A percentile compares a stretch with the other conserved stretches of the same genome.
These are phyloP conservation scores for Leccinum olivaceopallidum DNA, from an alignment of 768 basidiomycete species.

Conservation along the genomic window DNA sequence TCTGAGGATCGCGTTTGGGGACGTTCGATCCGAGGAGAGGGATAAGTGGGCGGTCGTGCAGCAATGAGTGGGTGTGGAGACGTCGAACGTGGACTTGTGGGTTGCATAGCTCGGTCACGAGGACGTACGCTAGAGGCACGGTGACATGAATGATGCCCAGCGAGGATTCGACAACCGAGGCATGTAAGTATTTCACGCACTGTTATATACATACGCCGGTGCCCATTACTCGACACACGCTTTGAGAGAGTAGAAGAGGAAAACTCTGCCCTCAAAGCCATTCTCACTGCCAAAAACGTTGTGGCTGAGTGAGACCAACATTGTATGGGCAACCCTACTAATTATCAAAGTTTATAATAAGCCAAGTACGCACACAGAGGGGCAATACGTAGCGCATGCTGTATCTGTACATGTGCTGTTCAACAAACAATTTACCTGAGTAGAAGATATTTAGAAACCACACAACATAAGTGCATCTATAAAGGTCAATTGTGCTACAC, in stretches of 20 bases:
- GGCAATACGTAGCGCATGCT: too few relatives aligned
- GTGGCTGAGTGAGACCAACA: not conserved
- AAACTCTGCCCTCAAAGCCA: not conserved
- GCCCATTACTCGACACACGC: too few relatives aligned
- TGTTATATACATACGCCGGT: not conserved
- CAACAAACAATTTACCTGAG: too few relatives aligned
- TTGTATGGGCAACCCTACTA: not conserved
- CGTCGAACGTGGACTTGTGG: not conserved
- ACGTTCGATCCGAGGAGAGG: slow-evolving; percentile 41
- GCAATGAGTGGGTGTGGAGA: slow-evolving; percentile 14
- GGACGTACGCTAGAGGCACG: not conserved
- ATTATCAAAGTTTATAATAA: not conserved
- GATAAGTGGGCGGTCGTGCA: slow-evolving; percentile 33
- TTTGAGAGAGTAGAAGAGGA: not conserved
- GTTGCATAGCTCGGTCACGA: not conserved
- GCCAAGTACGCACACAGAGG: not conserved
- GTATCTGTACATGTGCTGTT: too few relatives aligned
- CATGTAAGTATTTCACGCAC: not conserved
- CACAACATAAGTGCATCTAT: not conserved
- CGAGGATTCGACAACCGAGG: not conserved
- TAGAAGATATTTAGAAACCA: too few relatives aligned
- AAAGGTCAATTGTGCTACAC: not conserved
- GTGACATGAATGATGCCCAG: not conserved
- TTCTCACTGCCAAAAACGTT: not conserved
- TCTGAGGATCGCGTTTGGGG: slow-evolving; percentile 70